These are phyloP conservation scores for Rhizomucor pusillus DNA, from an alignment of 371 early-diverging fungal species.

Conservation along the genomic window DNA sequence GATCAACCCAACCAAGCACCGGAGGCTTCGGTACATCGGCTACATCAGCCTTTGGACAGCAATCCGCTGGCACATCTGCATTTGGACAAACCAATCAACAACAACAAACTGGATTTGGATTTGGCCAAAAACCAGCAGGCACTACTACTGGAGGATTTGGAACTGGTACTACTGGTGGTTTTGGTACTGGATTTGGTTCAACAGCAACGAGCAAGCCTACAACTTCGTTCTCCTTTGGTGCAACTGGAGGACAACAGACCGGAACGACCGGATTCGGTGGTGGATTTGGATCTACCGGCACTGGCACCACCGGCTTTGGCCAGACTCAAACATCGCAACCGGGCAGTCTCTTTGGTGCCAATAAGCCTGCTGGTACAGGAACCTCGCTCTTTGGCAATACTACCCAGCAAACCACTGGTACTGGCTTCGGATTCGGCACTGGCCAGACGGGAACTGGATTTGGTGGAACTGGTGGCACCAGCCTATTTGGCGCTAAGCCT, in stretches of 20 bases:
- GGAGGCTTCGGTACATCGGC: conserved; percentile 39
- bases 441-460: conserved; percentile 23
- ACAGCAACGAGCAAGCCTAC: conserved; percentile 50
- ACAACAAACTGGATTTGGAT: conserved; percentile 20
- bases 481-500: conserved; percentile 39
- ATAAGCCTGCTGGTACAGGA: conserved; percentile 47
- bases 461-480: conserved; percentile 31
- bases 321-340: conserved; percentile 19
- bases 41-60: conserved; percentile 21
- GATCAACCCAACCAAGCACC: conserved; percentile 12
- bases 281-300: conserved; percentile 21
- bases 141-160: conserved; percentile 27
- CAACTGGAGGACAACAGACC: conserved; percentile 14
- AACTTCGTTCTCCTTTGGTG: conserved; percentile 35
- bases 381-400: conserved; percentile 50
- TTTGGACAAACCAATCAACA: conserved; percentile 13
- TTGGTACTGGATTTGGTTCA: conserved; percentile 47
- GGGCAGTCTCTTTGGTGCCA: conserved; percentile 56
- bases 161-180: conserved; percentile 22
- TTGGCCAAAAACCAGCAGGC: conserved; percentile 34
- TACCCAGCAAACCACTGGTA: conserved; percentile 23
- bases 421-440: conserved; percentile 46
- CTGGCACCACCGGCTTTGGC: conserved; percentile 24
- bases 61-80: conserved; percentile 8
- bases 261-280: conserved; percentile 22